Evolutionary conservation across 129 eudicot genomes (phyloP), one percentile per base, ranked within the genome.

Genomic region (Cynara cardunculus): DNA sequence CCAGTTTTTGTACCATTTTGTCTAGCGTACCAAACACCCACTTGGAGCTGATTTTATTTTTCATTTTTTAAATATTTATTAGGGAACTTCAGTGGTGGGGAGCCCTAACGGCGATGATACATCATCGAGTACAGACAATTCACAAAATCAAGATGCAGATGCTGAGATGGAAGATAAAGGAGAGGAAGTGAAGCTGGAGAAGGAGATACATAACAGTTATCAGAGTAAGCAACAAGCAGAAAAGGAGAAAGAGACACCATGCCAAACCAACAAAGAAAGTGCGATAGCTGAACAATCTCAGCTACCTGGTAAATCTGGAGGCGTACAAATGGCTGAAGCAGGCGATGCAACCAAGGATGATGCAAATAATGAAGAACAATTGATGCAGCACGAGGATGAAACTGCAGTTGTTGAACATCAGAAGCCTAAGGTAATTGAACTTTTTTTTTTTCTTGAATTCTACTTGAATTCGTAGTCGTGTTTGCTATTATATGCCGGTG

Each of bases 91-190:
- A 49, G 88, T 72, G 67, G 88, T 59, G 21, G 96, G 85, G 66
- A 94, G 92, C 85, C 96, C 88, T 22, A 75, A 82, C 19, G 97
- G 91, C 32, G 94, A 85, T 81, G 91, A 89, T 68, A 86, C 88
- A 14, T 94, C 94, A 67, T 87, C 94, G 31, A 89, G 90, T 82
- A 79, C 89, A 81, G 96, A 87, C 65, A 85, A 89, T 83, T 92
- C 98, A 39, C 89, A 85, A 59, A 89, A 89, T 39, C 81, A 68
- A 72, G 92, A 92, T 85, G 88, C 62, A 18, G 92, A 86, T 80
- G 81, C 80, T 37, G 89, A 85, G 61, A 44, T 87, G 84, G 93
- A 87, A 80, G 90, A 84, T 78, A 90, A 82, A 81, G 88, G 86
- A 59, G 84, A 85, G 72, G 91, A 87, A 59, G 72, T 77, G 41